These are phyloP conservation scores for Trichocomaceae sp. DNA, from an alignment of 2,329 filamentous ascomycete genomes.

Conservation along the genomic window DNA sequence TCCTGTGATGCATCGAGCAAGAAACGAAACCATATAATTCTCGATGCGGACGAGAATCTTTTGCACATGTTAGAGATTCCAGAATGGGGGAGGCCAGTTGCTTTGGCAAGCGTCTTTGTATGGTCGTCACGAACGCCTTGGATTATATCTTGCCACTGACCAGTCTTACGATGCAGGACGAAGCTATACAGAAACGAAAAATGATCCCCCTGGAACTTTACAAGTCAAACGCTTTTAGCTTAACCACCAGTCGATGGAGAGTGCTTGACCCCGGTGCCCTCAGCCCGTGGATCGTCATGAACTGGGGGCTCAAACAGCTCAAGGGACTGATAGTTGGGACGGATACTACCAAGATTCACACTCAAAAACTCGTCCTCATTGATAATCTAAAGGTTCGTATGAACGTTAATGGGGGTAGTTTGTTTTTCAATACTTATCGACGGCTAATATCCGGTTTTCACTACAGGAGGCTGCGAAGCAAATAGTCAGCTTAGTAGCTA, in stretches of 20 bases:
- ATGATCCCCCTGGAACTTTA: conserved; percentile 69
- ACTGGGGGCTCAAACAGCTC: conserved; percentile 67
- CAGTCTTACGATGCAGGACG: conserved; percentile 40
- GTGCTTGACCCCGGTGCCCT: conserved; percentile 36
- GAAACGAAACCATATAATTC: conserved; percentile 43
- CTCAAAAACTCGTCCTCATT: conserved; percentile 42
- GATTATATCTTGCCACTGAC: background rate
- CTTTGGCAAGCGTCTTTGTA: conserved; percentile 68
- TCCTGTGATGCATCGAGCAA: conserved; percentile 19
- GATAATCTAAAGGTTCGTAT: conserved; percentile 52
- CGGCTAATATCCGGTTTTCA: background rate
- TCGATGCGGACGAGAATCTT: conserved; percentile 56
- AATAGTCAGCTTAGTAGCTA: conserved; percentile 43
- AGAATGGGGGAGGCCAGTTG: conserved; percentile 74
- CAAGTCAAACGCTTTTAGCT: conserved; percentile 56
- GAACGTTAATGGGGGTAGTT: background rate
- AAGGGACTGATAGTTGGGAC: conserved; percentile 50
- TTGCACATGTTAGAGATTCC: conserved; percentile 65
- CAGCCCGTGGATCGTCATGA: conserved; percentile 62
- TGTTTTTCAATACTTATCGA: conserved; percentile 18
- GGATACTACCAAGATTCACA: conserved; percentile 29
- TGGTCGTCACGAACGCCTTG: conserved; percentile 16
- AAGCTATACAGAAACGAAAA: conserved; percentile 62
- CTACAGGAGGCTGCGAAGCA: conserved; percentile 48
- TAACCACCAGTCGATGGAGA: conserved; percentile 66